Percentiles rank a stretch among this genome's conserved stretches.
These are phyloP conservation scores for Ceratocystis albifundus DNA, from an alignment of 2,329 filamentous ascomycete genomes.

Conservation along the genomic window DNA sequence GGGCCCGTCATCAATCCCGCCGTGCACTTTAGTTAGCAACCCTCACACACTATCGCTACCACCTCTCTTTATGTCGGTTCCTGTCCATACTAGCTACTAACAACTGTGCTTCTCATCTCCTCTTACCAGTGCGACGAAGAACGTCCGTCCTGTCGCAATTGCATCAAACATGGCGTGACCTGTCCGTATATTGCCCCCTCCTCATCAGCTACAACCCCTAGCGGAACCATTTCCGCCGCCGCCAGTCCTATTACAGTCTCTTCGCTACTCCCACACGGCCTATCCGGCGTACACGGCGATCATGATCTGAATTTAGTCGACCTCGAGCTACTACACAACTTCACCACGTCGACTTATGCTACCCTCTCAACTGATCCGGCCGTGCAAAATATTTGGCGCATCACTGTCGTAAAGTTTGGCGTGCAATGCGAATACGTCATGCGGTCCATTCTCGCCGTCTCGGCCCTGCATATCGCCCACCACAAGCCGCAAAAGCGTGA, in stretches of 20 bases:
- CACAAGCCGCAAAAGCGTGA: constrained; percentile 19
- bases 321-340: constrained; percentile 44
- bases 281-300: constrained; percentile 15
- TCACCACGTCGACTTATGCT: constrained; percentile 37
- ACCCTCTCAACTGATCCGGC: constrained; percentile 33
- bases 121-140: constrained; percentile 27
- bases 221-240: constrained; percentile 6
- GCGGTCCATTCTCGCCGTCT: constrained; percentile 38
- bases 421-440: constrained; percentile 39
- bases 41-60: background rate
- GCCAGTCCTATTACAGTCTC: background rate
- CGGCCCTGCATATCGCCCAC: constrained; percentile 38
- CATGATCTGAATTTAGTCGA: constrained; percentile 33
- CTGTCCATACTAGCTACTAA: background rate
- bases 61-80: background rate
- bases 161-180: constrained; percentile 27
- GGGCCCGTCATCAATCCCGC: background rate
- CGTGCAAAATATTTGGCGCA: constrained; percentile 37
- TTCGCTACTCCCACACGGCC: constrained; percentile 9
- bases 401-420: constrained; percentile 38
- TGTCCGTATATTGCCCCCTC: constrained; percentile 24
- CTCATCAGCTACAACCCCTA: constrained; percentile 20
- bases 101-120: background rate
- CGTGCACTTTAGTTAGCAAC: background rate
- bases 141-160: constrained; percentile 27